Evolutionary conservation across 768 basidiomycete genomes (phyloP).

Genomic region (Clavaria fumosa): DNA sequence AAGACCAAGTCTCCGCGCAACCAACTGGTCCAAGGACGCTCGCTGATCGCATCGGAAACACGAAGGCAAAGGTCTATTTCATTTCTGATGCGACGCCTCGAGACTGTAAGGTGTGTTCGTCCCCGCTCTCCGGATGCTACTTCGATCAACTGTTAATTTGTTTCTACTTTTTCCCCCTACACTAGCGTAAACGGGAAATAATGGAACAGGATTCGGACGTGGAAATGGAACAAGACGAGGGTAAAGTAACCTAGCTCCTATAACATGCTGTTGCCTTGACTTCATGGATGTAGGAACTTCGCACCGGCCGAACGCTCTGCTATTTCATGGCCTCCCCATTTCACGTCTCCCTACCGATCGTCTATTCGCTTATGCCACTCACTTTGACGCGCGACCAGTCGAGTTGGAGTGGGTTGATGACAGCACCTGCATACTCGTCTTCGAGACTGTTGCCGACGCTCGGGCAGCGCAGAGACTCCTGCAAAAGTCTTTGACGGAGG

Average conservation of each 20-base stretch:
- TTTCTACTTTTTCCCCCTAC: no score
- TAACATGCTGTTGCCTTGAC: no score
- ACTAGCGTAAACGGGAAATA: no score
- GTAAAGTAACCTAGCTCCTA: no score
- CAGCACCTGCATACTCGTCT: slow-evolving; percentile 67
- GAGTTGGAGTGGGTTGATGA: slow-evolving; percentile 82
- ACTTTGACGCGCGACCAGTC: slow-evolving; percentile 59
- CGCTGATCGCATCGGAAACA: slow-evolving; percentile 52
- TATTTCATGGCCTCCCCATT: slow-evolving; percentile 60
- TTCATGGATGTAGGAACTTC: slow-evolving; percentile 30
- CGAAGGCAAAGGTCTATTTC: slow-evolving; percentile 66
- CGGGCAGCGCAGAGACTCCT: slow-evolving; percentile 34
- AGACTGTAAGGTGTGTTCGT: no score
- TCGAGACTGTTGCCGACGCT: slow-evolving; percentile 39
- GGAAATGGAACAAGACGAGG: slow-evolving; percentile 21
- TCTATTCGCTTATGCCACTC: slow-evolving; percentile 69
- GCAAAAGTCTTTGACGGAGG: slow-evolving; percentile 35
- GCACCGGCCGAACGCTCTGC: slow-evolving; percentile 49
- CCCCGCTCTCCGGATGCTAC: no score
- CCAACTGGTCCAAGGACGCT: slow-evolving; percentile 24
- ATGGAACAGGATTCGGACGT: slow-evolving; percentile 18
- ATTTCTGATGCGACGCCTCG: slow-evolving; percentile 56
- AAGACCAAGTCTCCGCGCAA: slow-evolving; percentile 34
- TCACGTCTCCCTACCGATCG: slow-evolving; percentile 58
- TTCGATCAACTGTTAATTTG: no score